Evolutionary conservation across 148 eudicot genomes (phyloP).

Genomic region (Silene latifolia): DNA sequence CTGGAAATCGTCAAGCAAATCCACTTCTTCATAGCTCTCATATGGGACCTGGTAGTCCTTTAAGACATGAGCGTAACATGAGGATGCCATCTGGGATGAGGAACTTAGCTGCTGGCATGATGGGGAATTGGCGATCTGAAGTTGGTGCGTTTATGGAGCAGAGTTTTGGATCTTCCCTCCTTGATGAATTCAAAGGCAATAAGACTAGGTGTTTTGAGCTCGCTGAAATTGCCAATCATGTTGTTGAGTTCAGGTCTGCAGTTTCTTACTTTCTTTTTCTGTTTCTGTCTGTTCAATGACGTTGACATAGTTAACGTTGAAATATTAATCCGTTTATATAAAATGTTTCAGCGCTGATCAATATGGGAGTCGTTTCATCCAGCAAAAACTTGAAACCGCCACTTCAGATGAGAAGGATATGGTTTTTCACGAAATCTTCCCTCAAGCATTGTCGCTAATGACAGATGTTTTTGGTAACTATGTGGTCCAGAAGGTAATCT

Average conservation of each 20-base stretch:
- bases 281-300: background rate
- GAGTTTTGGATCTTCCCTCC: slow-evolving; percentile 58
- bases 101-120: slow-evolving; percentile 47
- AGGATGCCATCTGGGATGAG: slow-evolving; percentile 64
- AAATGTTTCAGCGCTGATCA: slow-evolving; percentile 64
- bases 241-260: slow-evolving; percentile 75
- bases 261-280: background rate
- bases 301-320: background rate
- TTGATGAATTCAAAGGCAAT: slow-evolving; percentile 75
- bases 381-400: slow-evolving; percentile 81
- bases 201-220: slow-evolving; percentile 77
- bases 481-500: slow-evolving; percentile 72
- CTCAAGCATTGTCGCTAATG: slow-evolving; percentile 70
- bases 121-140: slow-evolving; percentile 67
- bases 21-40: slow-evolving; percentile 70
- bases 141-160: slow-evolving; percentile 50
- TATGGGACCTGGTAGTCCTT: slow-evolving; percentile 59
- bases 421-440: slow-evolving; percentile 71
- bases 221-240: slow-evolving; percentile 72
- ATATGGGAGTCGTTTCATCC: slow-evolving; percentile 86
- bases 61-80: slow-evolving; percentile 62
- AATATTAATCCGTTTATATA: slow-evolving; percentile 4
- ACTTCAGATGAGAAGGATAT: slow-evolving; percentile 64
- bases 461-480: slow-evolving; percentile 94
- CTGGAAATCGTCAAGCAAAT: slow-evolving; percentile 59